Evolutionary conservation across 805 yeast species (phyloP).

Genomic region (Wickerhamiella shivajii): DNA sequence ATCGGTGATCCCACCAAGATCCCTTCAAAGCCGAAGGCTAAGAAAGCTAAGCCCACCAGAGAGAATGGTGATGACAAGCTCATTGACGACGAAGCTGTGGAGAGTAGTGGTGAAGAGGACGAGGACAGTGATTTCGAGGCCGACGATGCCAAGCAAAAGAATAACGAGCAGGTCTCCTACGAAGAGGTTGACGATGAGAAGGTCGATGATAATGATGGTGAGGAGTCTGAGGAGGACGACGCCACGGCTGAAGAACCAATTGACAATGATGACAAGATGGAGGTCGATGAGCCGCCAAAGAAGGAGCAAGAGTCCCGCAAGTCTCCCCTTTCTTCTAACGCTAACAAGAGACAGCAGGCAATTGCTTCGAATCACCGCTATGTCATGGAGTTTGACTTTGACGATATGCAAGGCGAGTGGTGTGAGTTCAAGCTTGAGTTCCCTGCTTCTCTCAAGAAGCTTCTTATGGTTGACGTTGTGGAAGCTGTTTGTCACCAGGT

Average conservation of each 20-base stretch:
- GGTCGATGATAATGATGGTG: slow-evolving; percentile 29
- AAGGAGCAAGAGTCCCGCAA: not conserved
- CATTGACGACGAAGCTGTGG: slow-evolving; percentile 27
- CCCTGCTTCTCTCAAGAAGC: slow-evolving; percentile 74
- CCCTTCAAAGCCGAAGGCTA: slow-evolving; percentile 28
- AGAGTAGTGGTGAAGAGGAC: slow-evolving; percentile 62
- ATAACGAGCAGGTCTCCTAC: slow-evolving; percentile 35
- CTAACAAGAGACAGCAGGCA: slow-evolving; percentile 74
- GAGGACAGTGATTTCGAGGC: slow-evolving; percentile 91
- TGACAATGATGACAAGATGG: slow-evolving; percentile 15
- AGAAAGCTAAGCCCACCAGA: slow-evolving; percentile 33
- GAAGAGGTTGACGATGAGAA: slow-evolving; percentile 16
- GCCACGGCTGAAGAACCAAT: slow-evolving; percentile 8
- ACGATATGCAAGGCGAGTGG: slow-evolving; percentile 80
- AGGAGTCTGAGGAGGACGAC: slow-evolving; percentile 24
- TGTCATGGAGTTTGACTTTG: slow-evolving; percentile 73
- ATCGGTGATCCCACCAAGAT: slow-evolving; percentile 29
- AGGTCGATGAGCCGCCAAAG: slow-evolving; percentile 9
- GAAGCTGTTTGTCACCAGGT: slow-evolving; percentile 82
- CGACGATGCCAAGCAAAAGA: slow-evolving; percentile 72
- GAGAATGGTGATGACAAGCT: slow-evolving; percentile 22
- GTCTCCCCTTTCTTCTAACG: slow-evolving; percentile 38
- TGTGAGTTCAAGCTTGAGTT: slow-evolving; percentile 78
- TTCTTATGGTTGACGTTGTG: slow-evolving; percentile 91
- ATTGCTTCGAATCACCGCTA: slow-evolving; percentile 60